A percentile compares a stretch with the other conserved stretches of the same genome.
Evolutionary conservation across 2,329 filamentous ascomycete genomes (phyloP).

Genomic region (Colletotrichum viniferum): DNA sequence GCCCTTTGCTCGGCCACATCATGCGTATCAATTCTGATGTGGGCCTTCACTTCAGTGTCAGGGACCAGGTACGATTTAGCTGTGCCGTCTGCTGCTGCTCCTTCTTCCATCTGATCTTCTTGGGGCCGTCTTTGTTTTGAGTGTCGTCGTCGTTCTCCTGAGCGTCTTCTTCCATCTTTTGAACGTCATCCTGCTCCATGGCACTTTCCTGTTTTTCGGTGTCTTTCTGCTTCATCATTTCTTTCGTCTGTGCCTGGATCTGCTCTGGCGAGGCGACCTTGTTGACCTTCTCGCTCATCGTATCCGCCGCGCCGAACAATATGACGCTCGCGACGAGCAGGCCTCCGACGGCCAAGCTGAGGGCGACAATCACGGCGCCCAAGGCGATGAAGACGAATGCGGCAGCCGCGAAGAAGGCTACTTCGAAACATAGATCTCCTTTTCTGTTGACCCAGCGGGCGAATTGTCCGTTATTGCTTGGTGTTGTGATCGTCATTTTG

Average conservation of each 20-base stretch:
- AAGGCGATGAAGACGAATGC: not conserved
- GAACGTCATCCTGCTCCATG: not conserved
- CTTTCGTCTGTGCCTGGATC: not conserved
- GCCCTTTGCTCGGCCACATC: too few species aligned
- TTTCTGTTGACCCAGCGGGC: not conserved
- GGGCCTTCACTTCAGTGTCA: too few species aligned
- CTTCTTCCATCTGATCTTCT: not conserved
- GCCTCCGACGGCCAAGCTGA: not conserved
- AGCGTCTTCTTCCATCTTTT: too few species aligned
- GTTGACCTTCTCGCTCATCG: not conserved
- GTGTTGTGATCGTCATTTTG: not conserved
- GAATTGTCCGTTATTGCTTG: not conserved
- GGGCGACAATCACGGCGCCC: not conserved
- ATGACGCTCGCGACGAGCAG: not conserved
- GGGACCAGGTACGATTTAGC: too few species aligned
- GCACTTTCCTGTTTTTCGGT: not conserved
- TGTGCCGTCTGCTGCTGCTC: not conserved
- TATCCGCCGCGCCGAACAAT: not conserved
- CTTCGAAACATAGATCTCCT: not conserved
- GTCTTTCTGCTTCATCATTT: not conserved
- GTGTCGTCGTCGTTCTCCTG: too few species aligned
- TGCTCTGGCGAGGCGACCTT: not conserved
- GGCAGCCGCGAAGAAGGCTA: not conserved
- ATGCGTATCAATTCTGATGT: too few species aligned
- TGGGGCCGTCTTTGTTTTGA: too few species aligned